phyloP scores from a whole-genome alignment of 768 basidiomycete species.

The Neoboletus brunneissimus region DNA sequence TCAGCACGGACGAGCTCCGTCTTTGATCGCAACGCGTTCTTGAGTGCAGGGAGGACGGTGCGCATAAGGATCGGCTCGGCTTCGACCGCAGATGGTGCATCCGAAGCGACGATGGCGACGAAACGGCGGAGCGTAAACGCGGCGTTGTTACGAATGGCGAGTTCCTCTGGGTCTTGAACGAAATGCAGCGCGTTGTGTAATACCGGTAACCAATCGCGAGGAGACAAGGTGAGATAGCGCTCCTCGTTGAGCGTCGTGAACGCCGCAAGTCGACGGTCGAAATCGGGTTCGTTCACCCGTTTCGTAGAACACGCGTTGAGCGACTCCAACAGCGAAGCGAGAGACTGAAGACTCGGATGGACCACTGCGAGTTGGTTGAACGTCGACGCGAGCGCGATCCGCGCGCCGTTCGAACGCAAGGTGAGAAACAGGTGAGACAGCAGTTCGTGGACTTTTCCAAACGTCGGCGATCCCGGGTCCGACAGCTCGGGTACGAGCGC shows the following conservation, averaged over 20 bases:
- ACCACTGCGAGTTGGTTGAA: conserved; percentile 51
- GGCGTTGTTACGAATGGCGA: conserved; percentile 82
- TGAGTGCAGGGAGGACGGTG: conserved; percentile 72
- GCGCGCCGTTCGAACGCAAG: too few species aligned
- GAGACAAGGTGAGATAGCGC: conserved; percentile 47
- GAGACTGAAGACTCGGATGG: conserved; percentile 40
- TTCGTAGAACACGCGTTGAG: too few species aligned
- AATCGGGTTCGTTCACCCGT: conserved; percentile 89
- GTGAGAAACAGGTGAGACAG: conserved; percentile 77
- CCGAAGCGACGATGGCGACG: conserved; percentile 51
- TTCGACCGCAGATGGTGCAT: conserved; percentile 35
- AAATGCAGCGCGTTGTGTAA: too few species aligned
- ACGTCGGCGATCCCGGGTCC: too few species aligned
- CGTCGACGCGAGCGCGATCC: conserved; percentile 64
- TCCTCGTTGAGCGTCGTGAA: conserved; percentile 75
- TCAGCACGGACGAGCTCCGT: conserved; percentile 87
- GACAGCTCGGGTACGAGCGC: too few species aligned
- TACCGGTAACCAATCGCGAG: conserved; percentile 74
- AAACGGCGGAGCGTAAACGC: conserved; percentile 75
- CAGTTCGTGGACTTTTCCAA: conserved; percentile 56
- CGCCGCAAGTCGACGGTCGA: conserved; percentile 76
- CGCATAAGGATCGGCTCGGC: conserved; percentile 57
- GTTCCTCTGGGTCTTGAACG: too few species aligned
- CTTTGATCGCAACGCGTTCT: conserved; percentile 75
- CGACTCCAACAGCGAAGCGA: too few species aligned